Percentiles rank a stretch among this genome's conserved stretches.
Conservation (phyloP, 1,139 yeast genomes). For the Lodderomyces theae region DNA sequence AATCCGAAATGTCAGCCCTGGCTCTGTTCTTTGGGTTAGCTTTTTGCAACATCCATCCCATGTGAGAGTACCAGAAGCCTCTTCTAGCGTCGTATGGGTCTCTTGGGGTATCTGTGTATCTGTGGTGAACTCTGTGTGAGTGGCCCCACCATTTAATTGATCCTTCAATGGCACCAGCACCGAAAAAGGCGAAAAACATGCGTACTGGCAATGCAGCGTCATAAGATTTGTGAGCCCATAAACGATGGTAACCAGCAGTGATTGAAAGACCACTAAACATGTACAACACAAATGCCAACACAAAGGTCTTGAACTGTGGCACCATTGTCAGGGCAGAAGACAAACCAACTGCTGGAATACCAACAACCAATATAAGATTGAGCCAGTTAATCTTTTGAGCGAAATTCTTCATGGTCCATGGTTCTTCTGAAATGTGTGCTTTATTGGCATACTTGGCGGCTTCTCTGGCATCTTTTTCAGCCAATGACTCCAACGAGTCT, state of each 20-base stretch:
- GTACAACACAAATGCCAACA: slow-evolving; percentile 63
- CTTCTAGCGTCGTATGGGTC: slow-evolving; percentile 97
- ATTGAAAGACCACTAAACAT: slow-evolving; percentile 79
- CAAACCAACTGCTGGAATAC: slow-evolving; percentile 68
- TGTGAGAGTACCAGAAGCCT: slow-evolving; percentile 93
- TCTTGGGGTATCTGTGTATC: slow-evolving; percentile 94
- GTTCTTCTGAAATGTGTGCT: slow-evolving; percentile 85
- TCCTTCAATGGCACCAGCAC: slow-evolving; percentile 96
- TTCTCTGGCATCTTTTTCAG: slow-evolving; percentile 56
- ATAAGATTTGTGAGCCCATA: slow-evolving; percentile 83
- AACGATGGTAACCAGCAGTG: slow-evolving; percentile 80
- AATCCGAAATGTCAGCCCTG: slow-evolving; percentile 92
- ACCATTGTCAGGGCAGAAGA: slow-evolving; percentile 46
- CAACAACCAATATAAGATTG: slow-evolving; percentile 72
- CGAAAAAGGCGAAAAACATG: slow-evolving; percentile 74
- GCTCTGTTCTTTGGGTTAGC: slow-evolving; percentile 96
- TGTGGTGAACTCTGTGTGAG: slow-evolving; percentile 94
- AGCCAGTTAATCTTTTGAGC: slow-evolving; percentile 90
- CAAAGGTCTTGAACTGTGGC: slow-evolving; percentile 57
- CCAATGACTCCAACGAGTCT: slow-evolving; percentile 48
- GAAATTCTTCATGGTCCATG: slow-evolving; percentile 86
- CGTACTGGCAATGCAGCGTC: slow-evolving; percentile 71
- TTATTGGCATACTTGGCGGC: slow-evolving; percentile 44
- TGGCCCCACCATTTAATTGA: slow-evolving; percentile 99
- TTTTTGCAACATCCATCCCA: slow-evolving; percentile 95